A percentile compares a stretch with the other conserved stretches of the same genome.
phyloP scores from a whole-genome alignment of 2,329 filamentous ascomycete genomes.

The Pestalotiopsis sp. region DNA sequence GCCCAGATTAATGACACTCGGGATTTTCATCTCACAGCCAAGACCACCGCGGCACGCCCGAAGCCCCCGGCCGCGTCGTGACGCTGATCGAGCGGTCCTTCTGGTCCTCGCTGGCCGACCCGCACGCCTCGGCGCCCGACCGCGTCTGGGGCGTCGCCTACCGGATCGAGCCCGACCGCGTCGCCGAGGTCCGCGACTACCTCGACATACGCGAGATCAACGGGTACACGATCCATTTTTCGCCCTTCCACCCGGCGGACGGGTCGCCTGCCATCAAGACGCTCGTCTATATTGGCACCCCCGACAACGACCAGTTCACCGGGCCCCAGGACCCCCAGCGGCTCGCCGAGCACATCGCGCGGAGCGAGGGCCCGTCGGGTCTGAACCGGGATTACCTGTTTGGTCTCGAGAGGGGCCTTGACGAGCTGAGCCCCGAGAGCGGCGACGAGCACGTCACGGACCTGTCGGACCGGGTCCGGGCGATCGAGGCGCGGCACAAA shows the following conservation, averaged over 20 bases:
- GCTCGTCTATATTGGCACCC: conserved; percentile 93
- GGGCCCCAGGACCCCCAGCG: conserved; percentile 78
- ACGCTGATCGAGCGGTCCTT: conserved; percentile 85
- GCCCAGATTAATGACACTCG: no score
- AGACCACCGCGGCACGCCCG: conserved; percentile 91
- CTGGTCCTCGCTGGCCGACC: conserved; percentile 78
- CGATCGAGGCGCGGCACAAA: conserved; percentile 49
- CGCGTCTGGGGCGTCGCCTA: conserved; percentile 93
- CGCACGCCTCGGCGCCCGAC: conserved; percentile 62
- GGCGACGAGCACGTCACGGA: conserved; percentile 85
- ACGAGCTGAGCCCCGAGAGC: conserved; percentile 73
- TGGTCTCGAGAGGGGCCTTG: conserved; percentile 74
- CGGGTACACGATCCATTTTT: conserved; percentile 92
- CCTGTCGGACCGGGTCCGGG: conserved; percentile 72
- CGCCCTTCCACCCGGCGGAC: conserved; percentile 71
- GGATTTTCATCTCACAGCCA: conserved; percentile 57
- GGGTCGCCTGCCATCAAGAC: conserved; percentile 45
- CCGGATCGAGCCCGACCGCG: conserved; percentile 73
- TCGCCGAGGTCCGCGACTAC: conserved; percentile 82
- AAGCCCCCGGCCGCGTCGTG: conserved; percentile 86
- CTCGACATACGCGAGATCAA: conserved; percentile 98
- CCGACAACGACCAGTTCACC: conserved; percentile 89
- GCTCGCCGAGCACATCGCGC: conserved; percentile 80
- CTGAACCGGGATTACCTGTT: conserved; percentile 90
- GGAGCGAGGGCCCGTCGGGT: conserved; percentile 80